Conservation (phyloP, 78 protist species). For the Speleostelium caveatum region DNA sequence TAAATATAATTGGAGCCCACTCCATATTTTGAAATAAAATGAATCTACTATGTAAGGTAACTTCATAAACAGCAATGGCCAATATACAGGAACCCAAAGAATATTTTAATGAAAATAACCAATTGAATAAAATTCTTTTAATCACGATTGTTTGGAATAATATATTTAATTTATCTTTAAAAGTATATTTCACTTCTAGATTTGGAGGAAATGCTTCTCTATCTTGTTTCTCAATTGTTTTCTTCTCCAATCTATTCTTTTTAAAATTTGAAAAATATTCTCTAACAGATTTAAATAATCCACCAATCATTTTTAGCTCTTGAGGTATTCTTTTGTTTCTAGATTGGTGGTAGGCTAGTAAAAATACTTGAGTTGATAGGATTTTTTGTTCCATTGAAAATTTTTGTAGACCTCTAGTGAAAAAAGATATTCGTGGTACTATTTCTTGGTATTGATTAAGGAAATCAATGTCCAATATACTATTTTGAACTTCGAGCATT, state of each 20-base stretch:
- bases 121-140: slow-evolving; percentile 14
- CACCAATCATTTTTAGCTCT: neutral
- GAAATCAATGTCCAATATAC: neutral
- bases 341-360: neutral
- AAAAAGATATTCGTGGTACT: slow-evolving; percentile 16
- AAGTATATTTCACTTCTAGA: neutral
- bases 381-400: slow-evolving; percentile 35
- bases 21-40: slow-evolving; percentile 16
- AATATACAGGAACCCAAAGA: neutral
- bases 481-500: slow-evolving; percentile 5
- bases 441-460: neutral
- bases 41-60: neutral
- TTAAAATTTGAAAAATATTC: slow-evolving; percentile 14
- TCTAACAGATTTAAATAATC: neutral
- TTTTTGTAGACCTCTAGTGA: slow-evolving; percentile 7
- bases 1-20: slow-evolving; percentile 16
- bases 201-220: neutral
- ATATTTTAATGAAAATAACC: slow-evolving; percentile 23
- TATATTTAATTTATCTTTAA: neutral
- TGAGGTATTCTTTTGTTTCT: slow-evolving; percentile 2
- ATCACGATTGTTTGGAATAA: neutral
- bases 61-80: slow-evolving; percentile 1
- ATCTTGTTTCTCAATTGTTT: neutral
- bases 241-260: neutral
- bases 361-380: neutral